Conservation (phyloP, 768 basidiomycete species). For the Kwoniella dendrophila region DNA sequence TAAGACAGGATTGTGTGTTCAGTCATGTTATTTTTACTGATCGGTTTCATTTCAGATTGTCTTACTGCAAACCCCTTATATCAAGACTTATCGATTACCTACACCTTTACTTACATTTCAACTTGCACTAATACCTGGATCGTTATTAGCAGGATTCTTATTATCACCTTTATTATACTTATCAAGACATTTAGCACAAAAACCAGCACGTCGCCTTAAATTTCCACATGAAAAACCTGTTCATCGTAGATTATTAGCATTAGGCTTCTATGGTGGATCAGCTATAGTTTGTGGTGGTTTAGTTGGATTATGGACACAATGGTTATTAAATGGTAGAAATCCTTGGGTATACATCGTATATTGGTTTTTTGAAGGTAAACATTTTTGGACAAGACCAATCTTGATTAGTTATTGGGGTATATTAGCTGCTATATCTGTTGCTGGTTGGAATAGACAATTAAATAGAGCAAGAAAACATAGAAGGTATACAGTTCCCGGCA, state of each 20-base stretch:
- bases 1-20: conserved; percentile 57
- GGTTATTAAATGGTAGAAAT: conserved; percentile 75
- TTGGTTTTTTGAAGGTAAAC: conserved; percentile 74
- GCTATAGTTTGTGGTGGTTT: conserved; percentile 75
- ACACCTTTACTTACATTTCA: conserved; percentile 91
- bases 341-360: conserved; percentile 85
- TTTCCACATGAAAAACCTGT: conserved; percentile 79
- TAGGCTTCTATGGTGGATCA: conserved; percentile 78
- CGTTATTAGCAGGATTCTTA: conserved; percentile 87
- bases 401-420: conserved; percentile 83
- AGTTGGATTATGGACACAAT: conserved; percentile 89
- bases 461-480: conserved; percentile 73
- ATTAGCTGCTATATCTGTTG: conserved; percentile 79
- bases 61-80: conserved; percentile 75
- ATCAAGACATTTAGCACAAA: conserved; percentile 86
- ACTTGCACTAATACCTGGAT: conserved; percentile 86
- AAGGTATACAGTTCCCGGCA: conserved; percentile 49
- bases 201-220: conserved; percentile 74
- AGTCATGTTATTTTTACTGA: background rate
- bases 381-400: conserved; percentile 74
- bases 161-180: conserved; percentile 90
- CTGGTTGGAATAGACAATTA: conserved; percentile 91
- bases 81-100: conserved; percentile 88
- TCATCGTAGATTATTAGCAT: conserved; percentile 78
- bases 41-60: conserved; percentile 63